Conservation (phyloP, 1,139 yeast genomes). For the Pichia norvegensis region DNA sequence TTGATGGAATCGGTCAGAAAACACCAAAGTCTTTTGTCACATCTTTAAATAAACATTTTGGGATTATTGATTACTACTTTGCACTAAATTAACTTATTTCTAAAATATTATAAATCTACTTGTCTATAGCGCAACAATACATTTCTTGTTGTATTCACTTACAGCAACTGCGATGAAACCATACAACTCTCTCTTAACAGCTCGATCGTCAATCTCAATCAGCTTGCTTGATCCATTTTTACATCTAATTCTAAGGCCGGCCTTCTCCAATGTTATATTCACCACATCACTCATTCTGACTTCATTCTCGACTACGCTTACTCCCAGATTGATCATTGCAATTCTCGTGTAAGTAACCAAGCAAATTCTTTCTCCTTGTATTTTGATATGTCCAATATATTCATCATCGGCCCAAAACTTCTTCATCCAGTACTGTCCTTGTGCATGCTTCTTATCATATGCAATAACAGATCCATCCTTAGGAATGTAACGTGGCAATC, state of each 20-base stretch:
- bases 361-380: conserved; percentile 71
- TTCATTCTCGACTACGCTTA: conserved; percentile 57
- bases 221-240: conserved; percentile 41
- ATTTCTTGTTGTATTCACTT: conserved; percentile 58
- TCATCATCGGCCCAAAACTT: conserved; percentile 23
- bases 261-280: conserved; percentile 66
- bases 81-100: background rate
- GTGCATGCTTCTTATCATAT: conserved; percentile 76
- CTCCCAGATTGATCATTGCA: conserved; percentile 59
- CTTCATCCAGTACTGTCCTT: conserved; percentile 91
- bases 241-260: conserved; percentile 67
- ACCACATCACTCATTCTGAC: conserved; percentile 53
- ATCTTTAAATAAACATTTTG: conserved; percentile 40
- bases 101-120: background rate
- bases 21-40: conserved; percentile 35
- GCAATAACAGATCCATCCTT: conserved; percentile 66
- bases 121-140: conserved; percentile 20
- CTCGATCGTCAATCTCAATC: conserved; percentile 68
- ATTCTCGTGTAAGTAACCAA: conserved; percentile 70
- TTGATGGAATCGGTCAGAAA: conserved; percentile 49
- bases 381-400: conserved; percentile 39
- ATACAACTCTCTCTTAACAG: conserved; percentile 61
- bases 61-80: conserved; percentile 20
- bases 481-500: conserved; percentile 72
- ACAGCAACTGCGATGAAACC: conserved; percentile 75